These are phyloP conservation scores for Tubosaeta brunneosetosa DNA, from an alignment of 768 basidiomycete genomes.

Conservation along the genomic window DNA sequence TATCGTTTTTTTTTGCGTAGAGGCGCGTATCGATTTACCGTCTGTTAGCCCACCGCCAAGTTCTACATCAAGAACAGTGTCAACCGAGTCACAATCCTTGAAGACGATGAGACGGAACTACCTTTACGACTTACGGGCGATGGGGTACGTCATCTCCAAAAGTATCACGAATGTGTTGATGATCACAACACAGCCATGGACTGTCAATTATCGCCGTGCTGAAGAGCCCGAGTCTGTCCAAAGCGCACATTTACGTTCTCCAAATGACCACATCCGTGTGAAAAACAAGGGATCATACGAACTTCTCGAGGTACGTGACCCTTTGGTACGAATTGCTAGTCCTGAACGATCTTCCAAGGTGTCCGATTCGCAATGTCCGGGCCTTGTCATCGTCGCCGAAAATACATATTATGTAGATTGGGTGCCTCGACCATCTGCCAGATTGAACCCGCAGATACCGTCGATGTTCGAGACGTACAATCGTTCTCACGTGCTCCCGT, in stretches of 20 bases:
- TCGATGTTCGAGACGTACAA: constrained; percentile 60
- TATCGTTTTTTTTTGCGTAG: neutral
- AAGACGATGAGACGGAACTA: constrained; percentile 66
- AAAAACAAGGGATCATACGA: constrained; percentile 73
- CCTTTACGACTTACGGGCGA: constrained; percentile 89
- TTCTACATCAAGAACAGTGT: constrained; percentile 69
- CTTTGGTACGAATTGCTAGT: neutral
- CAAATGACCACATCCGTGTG: constrained; percentile 74
- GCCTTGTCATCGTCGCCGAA: constrained; percentile 56
- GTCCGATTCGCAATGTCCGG: constrained; percentile 80
- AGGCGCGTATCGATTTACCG: neutral
- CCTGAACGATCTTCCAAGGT: constrained; percentile 45
- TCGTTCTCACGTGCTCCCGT: constrained; percentile 66
- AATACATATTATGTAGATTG: constrained; percentile 69
- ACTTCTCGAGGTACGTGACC: constrained; percentile 52
- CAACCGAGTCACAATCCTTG: constrained; percentile 60
- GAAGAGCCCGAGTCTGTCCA: constrained; percentile 40
- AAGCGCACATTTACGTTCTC: constrained; percentile 44
- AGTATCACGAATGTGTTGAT: constrained; percentile 2
- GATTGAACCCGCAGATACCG: constrained; percentile 54
- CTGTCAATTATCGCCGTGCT: constrained; percentile 61
- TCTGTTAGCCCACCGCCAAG: constrained; percentile 70
- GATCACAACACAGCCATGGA: constrained; percentile 69
- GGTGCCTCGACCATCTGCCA: constrained; percentile 74
- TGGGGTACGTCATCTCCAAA: constrained; percentile 50